Percentiles rank a stretch among this genome's conserved stretches.
phyloP scores from a whole-genome alignment of 2,329 filamentous ascomycete genomes.

The Fusarium setosum region DNA sequence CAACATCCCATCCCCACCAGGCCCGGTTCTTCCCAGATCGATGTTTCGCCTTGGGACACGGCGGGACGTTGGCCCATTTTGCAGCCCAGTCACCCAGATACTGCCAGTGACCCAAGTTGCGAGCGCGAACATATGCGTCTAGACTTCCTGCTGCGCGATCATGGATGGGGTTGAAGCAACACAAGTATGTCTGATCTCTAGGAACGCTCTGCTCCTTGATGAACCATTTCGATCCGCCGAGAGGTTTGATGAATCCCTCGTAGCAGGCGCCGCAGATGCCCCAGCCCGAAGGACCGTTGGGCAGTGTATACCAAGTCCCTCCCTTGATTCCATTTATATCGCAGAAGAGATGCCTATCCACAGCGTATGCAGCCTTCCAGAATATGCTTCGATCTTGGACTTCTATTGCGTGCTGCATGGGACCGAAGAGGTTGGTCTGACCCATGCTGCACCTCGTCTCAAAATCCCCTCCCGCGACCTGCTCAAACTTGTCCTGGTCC shows the following conservation, averaged over 20 bases:
- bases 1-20: conserved; percentile 50
- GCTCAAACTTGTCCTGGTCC: conserved; percentile 39
- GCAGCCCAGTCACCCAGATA: conserved; percentile 44
- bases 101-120: conserved; percentile 40
- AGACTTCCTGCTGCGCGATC: conserved; percentile 42
- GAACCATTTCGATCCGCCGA: conserved; percentile 47
- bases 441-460: conserved; percentile 45
- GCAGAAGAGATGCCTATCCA: conserved; percentile 47
- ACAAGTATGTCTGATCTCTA: conserved; percentile 39
- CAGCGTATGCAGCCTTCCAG: conserved; percentile 45
- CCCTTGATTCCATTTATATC: conserved; percentile 43
- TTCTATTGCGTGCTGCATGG: conserved; percentile 45
- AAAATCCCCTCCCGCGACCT: conserved; percentile 35
- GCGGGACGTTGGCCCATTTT: conserved; percentile 44
- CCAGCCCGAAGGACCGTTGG: conserved; percentile 47
- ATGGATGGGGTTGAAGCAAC: conserved; percentile 49
- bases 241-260: conserved; percentile 45
- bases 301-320: conserved; percentile 49
- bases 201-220: conserved; percentile 27
- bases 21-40: conserved; percentile 19
- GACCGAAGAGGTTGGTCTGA: conserved; percentile 44
- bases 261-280: conserved; percentile 51
- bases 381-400: conserved; percentile 47
- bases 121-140: conserved; percentile 38
- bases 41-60: conserved; percentile 35